Conservation (phyloP, 1,284 basidiomycete genomes). For the Ceratobasidium sp. region DNA sequence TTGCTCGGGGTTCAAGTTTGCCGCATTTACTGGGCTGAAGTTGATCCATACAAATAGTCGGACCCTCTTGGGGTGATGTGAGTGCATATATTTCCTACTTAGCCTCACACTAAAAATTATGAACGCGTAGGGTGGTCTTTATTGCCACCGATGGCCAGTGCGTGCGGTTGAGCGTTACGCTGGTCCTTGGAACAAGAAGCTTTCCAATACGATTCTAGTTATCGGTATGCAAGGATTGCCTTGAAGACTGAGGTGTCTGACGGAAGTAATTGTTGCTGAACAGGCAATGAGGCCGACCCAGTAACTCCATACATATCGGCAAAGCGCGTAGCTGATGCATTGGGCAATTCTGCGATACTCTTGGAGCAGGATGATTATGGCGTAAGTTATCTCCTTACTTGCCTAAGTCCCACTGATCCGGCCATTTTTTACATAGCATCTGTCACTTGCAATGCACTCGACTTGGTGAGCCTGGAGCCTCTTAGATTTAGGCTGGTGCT, state of each 20-base stretch:
- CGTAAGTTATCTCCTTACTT: background rate
- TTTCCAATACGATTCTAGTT: constrained; percentile 43
- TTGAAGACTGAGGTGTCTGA: background rate
- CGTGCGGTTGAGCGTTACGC: constrained; percentile 42
- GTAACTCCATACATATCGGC: constrained; percentile 39
- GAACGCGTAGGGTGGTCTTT: background rate
- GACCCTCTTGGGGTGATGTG: background rate
- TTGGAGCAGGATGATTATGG: constrained; percentile 45
- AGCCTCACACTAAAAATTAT: background rate
- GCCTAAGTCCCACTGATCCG: background rate
- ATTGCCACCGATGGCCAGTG: constrained; percentile 39
- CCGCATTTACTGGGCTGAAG: background rate
- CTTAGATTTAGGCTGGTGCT: background rate
- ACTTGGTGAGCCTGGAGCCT: background rate
- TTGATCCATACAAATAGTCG: background rate
- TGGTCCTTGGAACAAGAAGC: constrained; percentile 44
- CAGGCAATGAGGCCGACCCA: constrained; percentile 44
- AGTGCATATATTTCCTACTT: background rate
- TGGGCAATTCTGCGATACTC: constrained; percentile 39
- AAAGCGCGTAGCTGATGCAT: constrained; percentile 39
- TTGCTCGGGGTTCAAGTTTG: background rate
- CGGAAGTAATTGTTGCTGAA: background rate
- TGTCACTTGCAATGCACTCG: constrained; percentile 21
- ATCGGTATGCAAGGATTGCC: constrained; percentile 21
- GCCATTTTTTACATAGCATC: background rate